A percentile compares a stretch with the other conserved stretches of the same genome.
phyloP scores from a whole-genome alignment of 768 basidiomycete species.

The Lenzites betulinus region DNA sequence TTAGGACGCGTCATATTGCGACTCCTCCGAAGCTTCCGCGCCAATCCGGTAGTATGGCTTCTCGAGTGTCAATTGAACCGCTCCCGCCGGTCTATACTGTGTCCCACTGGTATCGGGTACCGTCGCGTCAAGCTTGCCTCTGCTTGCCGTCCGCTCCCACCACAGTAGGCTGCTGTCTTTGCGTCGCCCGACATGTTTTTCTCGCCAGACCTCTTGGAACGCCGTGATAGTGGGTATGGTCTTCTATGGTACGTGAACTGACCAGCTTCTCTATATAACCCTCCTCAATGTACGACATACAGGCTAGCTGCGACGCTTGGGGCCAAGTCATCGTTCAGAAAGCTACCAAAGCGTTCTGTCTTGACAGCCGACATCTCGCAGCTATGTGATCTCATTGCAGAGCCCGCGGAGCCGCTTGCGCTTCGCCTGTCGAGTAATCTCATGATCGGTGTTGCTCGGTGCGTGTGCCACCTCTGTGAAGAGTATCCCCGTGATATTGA shows the following conservation, averaged over 20 bases:
- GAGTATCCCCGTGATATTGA: neutral
- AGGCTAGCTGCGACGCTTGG: conserved; percentile 94
- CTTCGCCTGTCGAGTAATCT: conserved; percentile 85
- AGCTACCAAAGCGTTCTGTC: conserved; percentile 81
- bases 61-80: no score
- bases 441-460: conserved; percentile 90
- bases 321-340: conserved; percentile 83
- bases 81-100: no score
- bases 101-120: no score
- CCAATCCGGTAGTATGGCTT: no score
- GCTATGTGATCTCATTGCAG: conserved; percentile 77
- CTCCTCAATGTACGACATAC: neutral
- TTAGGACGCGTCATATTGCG: no score
- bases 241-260: conserved; percentile 65
- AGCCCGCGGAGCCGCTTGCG: conserved; percentile 86
- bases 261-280: neutral
- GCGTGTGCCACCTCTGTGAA: conserved; percentile 28
- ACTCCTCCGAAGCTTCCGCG: no score
- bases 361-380: conserved; percentile 80
- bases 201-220: conserved; percentile 75
- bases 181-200: conserved; percentile 64
- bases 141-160: neutral
- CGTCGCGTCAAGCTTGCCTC: neutral
- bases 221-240: conserved; percentile 85
- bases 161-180: neutral